Evolutionary conservation across 257 asterid genomes (phyloP), one percentile per base, ranked within the genome.

Genomic region (Jacaranda copaia): DNA sequence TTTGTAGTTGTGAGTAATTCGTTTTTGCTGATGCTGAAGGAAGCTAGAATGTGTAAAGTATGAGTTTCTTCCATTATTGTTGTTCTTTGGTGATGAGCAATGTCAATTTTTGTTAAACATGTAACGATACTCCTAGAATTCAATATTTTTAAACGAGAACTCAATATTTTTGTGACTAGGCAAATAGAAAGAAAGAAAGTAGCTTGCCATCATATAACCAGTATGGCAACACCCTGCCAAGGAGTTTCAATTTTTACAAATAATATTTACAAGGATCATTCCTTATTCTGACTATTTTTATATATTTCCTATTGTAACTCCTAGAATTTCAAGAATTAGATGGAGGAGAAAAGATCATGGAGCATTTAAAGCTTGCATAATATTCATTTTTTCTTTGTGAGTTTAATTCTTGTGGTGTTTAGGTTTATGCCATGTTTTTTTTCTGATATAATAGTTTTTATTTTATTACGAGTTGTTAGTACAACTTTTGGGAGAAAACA

Each of bases 11-110:
- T 51, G 46, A 16, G 46, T 8, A 15, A n/a, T 79, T 79, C 5
- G 51, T 40, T 42, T 39, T 39, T 78, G 58, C 14, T 64, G 46
- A 45, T 53, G 76, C 35, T 61, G 45, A 52, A 78, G 60, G 49
- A 56, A 53, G 57, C 14, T 59, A 19, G 72, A 36, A 7, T 32
- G 16, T 55, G 74, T 15, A 58, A 55, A 55, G 82, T 35, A 40
- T 55, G 56, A 63, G 69, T 46, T 42, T 16, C 61, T 40, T 64
- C 14, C n/a, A 40, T 3, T 64, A 3, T 40, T 64, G 15, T n/a
- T 60, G 32, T 60, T 12, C 5, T 48, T 48, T 32, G 39, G 66
- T 60, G 32, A 13, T 13, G n/a, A 49, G 74, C 2, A 66, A 40
- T 35, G 60, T 7, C 3, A 32, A 69, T n/a, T 49, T 36, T 20